Base-by-base conservation (phyloP, 768 basidiomycete species). In the Trametes gibbosa region DNA sequence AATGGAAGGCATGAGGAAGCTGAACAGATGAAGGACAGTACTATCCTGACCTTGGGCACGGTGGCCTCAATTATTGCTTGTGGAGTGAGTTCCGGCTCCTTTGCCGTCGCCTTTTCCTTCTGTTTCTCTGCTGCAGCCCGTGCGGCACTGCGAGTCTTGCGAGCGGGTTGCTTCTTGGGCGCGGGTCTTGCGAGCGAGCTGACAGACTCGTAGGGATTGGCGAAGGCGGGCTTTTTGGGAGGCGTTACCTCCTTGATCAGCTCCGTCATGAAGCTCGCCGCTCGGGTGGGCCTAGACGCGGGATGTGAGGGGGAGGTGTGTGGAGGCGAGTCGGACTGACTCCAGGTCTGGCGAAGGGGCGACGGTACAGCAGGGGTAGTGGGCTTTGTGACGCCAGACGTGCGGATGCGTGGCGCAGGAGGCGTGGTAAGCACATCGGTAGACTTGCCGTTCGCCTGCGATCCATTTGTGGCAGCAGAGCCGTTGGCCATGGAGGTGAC, bases 11-110 rank as follows among this genome's bases (percentile, higher is more conserved):
- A 65, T 21, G 66, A 56, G 24, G 7, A 21, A 27, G 39, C 25
- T 27, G 19, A 48, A 7, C 3, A 14, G 16, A 39, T n/a, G 19
- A 56, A 40, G 4, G 40, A 24, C 34, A 50, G 24, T 1, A 7
- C 2, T 17, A 71, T 32, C 10, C 80, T 58, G 58, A 84, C 85
- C 79, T 84, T 89, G 14, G 90, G 90, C 13, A 91, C 66, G 1
- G 89, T 90, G 2, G 89, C 87, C 72, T 90, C 87, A 45, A 92
- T 87, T 50, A 89, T 86, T 37, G 82, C 83, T 62, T 87, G 87
- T 1, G 85, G 81, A 35, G 84, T 82, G 49, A 76, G 24, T 53
- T 70, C 69, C 1, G 63, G 61, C 25, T 65, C 63, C 27, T 64
- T 58, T 45, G 29, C 41, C 25, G 35, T 46, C 43, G 9, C 29